Percentiles rank a stretch among this genome's conserved stretches.
These are phyloP conservation scores for Paraphoma sp. DNA, from an alignment of 2,329 filamentous ascomycete species.

Conservation along the genomic window DNA sequence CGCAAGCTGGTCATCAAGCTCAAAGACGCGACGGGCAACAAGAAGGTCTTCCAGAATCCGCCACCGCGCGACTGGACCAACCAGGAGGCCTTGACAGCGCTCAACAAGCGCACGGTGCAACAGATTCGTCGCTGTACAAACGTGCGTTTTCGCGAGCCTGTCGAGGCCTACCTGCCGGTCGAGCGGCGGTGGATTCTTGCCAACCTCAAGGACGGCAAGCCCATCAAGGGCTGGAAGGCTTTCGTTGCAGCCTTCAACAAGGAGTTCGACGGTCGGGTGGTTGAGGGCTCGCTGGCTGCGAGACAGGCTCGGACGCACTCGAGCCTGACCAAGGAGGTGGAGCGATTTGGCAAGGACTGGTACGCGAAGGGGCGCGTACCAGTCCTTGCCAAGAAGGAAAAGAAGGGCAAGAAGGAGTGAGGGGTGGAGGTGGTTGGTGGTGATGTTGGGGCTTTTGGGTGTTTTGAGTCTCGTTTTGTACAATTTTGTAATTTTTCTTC, in stretches of 20 bases:
- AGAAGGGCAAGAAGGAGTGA: constrained; percentile 8
- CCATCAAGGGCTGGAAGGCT: constrained; percentile 26
- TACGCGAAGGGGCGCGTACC: constrained; percentile 31
- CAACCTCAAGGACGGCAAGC: constrained; percentile 27
- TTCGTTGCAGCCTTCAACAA: constrained; percentile 36
- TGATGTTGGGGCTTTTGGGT: background rate
- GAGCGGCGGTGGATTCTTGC: constrained; percentile 34
- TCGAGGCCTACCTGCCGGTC: constrained; percentile 24
- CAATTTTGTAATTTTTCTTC: no score
- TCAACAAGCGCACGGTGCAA: constrained; percentile 40
- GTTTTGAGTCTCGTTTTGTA: no score
- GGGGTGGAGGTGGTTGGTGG: background rate
- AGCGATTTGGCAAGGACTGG: constrained; percentile 30
- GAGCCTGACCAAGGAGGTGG: constrained; percentile 36
- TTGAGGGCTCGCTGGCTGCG: constrained; percentile 5
- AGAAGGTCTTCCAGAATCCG: constrained; percentile 33
- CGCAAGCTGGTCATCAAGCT: constrained; percentile 34
- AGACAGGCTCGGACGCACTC: constrained; percentile 28
- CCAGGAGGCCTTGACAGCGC: constrained; percentile 31
- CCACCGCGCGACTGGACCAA: constrained; percentile 35
- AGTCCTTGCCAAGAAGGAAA: constrained; percentile 9
- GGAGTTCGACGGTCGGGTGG: constrained; percentile 22
- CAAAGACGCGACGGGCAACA: constrained; percentile 24
- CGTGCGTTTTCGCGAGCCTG: constrained; percentile 31
- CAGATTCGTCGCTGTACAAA: constrained; percentile 39